Evolutionary conservation across 352 stramenopile genomes (phyloP).

Genomic region (Paralagenidium karlingii): DNA sequence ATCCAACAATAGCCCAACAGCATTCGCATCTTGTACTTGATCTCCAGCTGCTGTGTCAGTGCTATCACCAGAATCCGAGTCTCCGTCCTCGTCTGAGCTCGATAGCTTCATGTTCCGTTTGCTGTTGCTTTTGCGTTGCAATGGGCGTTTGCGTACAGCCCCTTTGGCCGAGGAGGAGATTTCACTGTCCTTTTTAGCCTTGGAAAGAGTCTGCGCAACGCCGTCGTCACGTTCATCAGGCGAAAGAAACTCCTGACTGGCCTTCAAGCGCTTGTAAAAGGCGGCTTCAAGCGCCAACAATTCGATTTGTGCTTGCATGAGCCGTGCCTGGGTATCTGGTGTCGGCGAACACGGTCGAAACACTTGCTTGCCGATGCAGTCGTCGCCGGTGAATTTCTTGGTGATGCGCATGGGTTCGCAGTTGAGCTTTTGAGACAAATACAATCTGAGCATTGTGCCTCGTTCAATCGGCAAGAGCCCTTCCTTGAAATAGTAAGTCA

Average conservation of each 20-base stretch:
- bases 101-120: too few species aligned
- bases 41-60: constrained; percentile 8
- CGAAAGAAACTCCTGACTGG: too few species aligned
- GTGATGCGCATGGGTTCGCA: constrained; percentile 89
- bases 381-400: constrained; percentile 86
- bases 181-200: too few species aligned
- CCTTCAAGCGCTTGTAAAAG: constrained; percentile 67
- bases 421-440: constrained; percentile 87
- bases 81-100: constrained; percentile 1
- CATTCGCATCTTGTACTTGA: constrained; percentile 46
- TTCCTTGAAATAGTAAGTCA: constrained; percentile 81
- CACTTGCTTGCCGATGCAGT: constrained; percentile 86
- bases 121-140: too few species aligned
- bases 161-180: too few species aligned
- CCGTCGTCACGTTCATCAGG: too few species aligned
- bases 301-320: constrained; percentile 66
- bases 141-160: too few species aligned
- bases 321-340: constrained; percentile 38
- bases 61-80: not conserved
- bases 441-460: constrained; percentile 83
- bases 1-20: constrained; percentile 54
- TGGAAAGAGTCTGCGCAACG: too few species aligned
- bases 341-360: constrained; percentile 64
- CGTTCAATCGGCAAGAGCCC: constrained; percentile 66
- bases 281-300: constrained; percentile 55